A percentile compares a stretch with the other conserved stretches of the same genome.
Conservation (phyloP, 1,139 yeast genomes). For the Taphrina populina region DNA sequence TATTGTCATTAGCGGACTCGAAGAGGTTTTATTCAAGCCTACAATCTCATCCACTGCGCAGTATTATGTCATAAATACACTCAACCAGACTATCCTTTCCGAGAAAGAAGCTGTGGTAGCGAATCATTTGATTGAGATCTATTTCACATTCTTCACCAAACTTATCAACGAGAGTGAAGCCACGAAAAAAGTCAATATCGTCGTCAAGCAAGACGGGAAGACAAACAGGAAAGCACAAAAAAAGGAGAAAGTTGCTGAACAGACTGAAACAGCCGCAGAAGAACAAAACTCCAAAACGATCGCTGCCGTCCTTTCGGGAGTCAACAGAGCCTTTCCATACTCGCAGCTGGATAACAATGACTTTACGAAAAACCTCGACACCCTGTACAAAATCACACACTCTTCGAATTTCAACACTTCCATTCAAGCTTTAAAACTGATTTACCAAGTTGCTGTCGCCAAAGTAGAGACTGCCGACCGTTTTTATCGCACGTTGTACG, state of each 20-base stretch:
- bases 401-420: slow-evolving; percentile 92
- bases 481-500: slow-evolving; percentile 84
- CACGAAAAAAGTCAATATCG: slow-evolving; percentile 48
- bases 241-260: slow-evolving; percentile 53
- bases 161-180: slow-evolving; percentile 53
- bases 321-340: slow-evolving; percentile 95
- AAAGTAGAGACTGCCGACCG: slow-evolving; percentile 55
- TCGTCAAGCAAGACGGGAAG: slow-evolving; percentile 36
- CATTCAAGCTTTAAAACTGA: slow-evolving; percentile 83
- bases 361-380: slow-evolving; percentile 75
- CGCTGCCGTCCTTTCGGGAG: slow-evolving; percentile 89
- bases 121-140: slow-evolving; percentile 75
- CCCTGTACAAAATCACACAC: slow-evolving; percentile 86
- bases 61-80: slow-evolving; percentile 80
- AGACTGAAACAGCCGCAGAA: slow-evolving; percentile 62
- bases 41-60: slow-evolving; percentile 64
- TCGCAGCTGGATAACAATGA: slow-evolving; percentile 70
- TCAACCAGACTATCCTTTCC: slow-evolving; percentile 88
- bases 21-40: slow-evolving; percentile 75
- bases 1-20: slow-evolving; percentile 71
- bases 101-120: slow-evolving; percentile 75
- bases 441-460: slow-evolving; percentile 63
- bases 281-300: slow-evolving; percentile 86
- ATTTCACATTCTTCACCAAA: slow-evolving; percentile 82
- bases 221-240: slow-evolving; percentile 68